Percentiles rank a stretch among this genome's conserved stretches.
phyloP scores from a whole-genome alignment of 306 rosid species.

The Gastrolobium bilobum region DNA sequence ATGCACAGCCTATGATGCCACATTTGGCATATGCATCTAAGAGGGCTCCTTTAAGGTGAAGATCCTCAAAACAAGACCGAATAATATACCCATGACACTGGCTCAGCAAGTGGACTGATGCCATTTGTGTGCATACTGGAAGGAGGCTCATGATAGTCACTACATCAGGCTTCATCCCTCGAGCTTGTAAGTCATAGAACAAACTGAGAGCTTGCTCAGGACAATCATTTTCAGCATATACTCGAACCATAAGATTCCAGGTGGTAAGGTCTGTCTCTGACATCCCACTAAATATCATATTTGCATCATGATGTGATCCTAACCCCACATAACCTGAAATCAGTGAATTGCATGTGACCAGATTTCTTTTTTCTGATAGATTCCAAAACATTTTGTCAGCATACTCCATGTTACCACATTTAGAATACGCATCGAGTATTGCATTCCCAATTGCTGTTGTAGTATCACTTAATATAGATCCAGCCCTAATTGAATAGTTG shows the following conservation, averaged over 20 bases:
- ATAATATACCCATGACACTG: conserved; percentile 86
- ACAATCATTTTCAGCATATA: conserved; percentile 78
- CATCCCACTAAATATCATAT: conserved; percentile 63
- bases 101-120: conserved; percentile 68
- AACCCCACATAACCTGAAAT: conserved; percentile 73
- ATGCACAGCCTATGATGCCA: conserved; percentile 68
- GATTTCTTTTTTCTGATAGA: conserved; percentile 65
- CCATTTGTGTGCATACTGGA: conserved; percentile 75
- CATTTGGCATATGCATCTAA: conserved; percentile 90
- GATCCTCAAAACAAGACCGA: conserved; percentile 69
- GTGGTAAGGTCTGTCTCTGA: conserved; percentile 84
- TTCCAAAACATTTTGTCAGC: conserved; percentile 67
- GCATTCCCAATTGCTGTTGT: conserved; percentile 75
- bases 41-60: conserved; percentile 73
- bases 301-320: conserved; percentile 71
- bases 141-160: conserved; percentile 87
- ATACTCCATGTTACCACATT: conserved; percentile 74
- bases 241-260: conserved; percentile 91
- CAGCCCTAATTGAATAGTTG: conserved; percentile 69
- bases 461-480: conserved; percentile 56
- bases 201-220: conserved; percentile 67
- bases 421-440: conserved; percentile 91
- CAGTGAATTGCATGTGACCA: conserved; percentile 78
- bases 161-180: conserved; percentile 82
- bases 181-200: conserved; percentile 65